Evolutionary conservation across 164 flowering plant genomes (phyloP), one percentile per base, ranked within the genome.

Genomic region (Aristolochia contorta): DNA sequence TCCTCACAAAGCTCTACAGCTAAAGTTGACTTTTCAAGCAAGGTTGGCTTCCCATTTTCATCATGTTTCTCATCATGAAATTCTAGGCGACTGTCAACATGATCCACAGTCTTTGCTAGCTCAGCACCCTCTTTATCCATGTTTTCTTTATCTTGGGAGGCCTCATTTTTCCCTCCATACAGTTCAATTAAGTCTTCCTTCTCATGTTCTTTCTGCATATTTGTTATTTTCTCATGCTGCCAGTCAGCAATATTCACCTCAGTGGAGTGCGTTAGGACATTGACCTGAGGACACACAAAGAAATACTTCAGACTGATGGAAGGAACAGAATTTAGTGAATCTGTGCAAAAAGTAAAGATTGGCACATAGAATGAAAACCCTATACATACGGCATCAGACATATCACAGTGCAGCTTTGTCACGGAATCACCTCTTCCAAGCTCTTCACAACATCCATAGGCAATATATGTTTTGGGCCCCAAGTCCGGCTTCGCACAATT

Each of bases 341-440:
- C 7, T 37, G 5, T 7, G 16, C n/a, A 32, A 16, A 16, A 50
- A 55, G 13, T 30, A 55, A 55, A 10, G n/a, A 55, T 3, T 24
- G 58, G 58, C 2, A 55, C 43, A 37, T 37, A 37, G 12, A 37
- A 37, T 37, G 43, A 37, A 37, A 37, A 37, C 45, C 27, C 24
- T 47, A 37, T 30, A 47, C 64, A n/a, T 83, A 84, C 89, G 75
- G 87, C 91, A 76, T 85, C 89, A 68, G 89, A 83, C 71, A 85
- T 74, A 69, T 87, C 91, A 58, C 91, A 87, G 56, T 87, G 95
- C 60, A 87, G 69, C 71, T 87, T 87, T 37, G 95, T 80, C 61
- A 85, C 89, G 1, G 96, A 89, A 71, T 86, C 89, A 62, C 96
- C 96, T 71, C 80, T 76, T 16, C 90, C 87, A 62, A 89, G 89